Percentiles rank a stretch among this genome's conserved stretches.
These are phyloP conservation scores for Suhomyces sp. DNA, from an alignment of 805 yeast species.

Conservation along the genomic window DNA sequence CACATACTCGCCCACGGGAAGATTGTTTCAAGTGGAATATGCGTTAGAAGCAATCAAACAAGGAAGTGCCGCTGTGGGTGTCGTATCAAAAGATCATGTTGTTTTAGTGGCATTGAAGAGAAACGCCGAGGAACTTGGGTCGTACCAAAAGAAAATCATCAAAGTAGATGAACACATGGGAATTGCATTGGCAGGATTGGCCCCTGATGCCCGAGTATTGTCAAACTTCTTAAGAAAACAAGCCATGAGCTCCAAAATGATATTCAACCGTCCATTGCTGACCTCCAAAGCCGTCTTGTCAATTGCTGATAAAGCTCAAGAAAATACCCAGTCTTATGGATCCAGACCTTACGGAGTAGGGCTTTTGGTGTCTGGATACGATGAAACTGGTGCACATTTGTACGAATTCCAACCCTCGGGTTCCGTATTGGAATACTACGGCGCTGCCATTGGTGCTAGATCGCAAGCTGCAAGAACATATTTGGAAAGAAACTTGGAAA, in stretches of 20 bases:
- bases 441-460: conserved; percentile 96
- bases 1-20: conserved; percentile 93
- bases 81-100: conserved; percentile 80
- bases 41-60: conserved; percentile 96
- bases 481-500: conserved; percentile 79
- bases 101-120: conserved; percentile 92
- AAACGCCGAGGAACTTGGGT: conserved; percentile 95
- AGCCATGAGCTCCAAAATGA: conserved; percentile 82
- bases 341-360: conserved; percentile 99
- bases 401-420: conserved; percentile 97
- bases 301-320: conserved; percentile 95
- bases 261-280: conserved; percentile 81
- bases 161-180: conserved; percentile 93
- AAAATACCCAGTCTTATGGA: conserved; percentile 93
- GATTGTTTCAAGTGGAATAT: conserved; percentile 84
- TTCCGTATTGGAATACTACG: conserved; percentile 83
- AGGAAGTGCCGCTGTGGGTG: conserved; percentile 96
- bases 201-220: conserved; percentile 96
- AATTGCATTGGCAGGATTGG: conserved; percentile 92
- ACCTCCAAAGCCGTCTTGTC: conserved; percentile 78
- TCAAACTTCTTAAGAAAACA: conserved; percentile 87
- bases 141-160: conserved; percentile 91
- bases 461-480: conserved; percentile 98
- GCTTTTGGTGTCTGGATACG: conserved; percentile 81
- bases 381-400: conserved; percentile 90